These are phyloP conservation scores for Heracleum sosnowskyi DNA, from an alignment of 129 eudicot genomes.

Conservation along the genomic window DNA sequence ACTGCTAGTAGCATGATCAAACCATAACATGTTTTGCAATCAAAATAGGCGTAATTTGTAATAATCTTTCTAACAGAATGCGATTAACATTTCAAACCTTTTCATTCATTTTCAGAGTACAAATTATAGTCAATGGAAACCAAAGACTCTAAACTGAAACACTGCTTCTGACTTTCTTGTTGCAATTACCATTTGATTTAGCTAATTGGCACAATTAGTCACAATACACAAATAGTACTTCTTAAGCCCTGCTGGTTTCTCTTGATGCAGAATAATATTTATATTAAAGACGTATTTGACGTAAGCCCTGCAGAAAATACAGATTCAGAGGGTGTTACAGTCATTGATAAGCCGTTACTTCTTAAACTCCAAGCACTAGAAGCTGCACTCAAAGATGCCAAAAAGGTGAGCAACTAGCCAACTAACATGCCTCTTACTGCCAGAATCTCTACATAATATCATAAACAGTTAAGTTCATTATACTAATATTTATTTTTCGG, in stretches of 20 bases:
- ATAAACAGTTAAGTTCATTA: not conserved
- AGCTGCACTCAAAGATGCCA: constrained; percentile 28
- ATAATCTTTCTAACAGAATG: not conserved
- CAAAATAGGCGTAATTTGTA: not conserved
- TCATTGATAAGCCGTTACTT: constrained; percentile 6
- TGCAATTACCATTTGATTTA: not conserved
- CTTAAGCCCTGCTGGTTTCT: not conserved
- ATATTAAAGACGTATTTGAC: constrained; percentile 21
- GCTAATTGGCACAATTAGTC: not conserved
- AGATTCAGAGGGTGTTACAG: not conserved
- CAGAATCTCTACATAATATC: not conserved
- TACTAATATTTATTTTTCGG: not conserved
- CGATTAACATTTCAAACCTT: not conserved
- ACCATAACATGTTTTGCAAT: not conserved
- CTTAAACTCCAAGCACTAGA: constrained; percentile 29
- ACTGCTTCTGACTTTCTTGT: not conserved
- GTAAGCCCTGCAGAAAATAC: constrained; percentile 13
- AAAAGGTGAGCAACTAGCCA: constrained; percentile 14
- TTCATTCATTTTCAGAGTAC: not conserved
- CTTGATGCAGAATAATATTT: constrained; percentile 16
- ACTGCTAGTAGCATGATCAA: not conserved
- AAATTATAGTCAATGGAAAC: not conserved
- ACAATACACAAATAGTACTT: not conserved
- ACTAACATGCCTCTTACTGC: constrained; percentile 1
- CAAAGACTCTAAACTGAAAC: not conserved